Evolutionary conservation across 2,329 filamentous ascomycete species (phyloP).

Genomic region (Phyllosticta ampelicida): DNA sequence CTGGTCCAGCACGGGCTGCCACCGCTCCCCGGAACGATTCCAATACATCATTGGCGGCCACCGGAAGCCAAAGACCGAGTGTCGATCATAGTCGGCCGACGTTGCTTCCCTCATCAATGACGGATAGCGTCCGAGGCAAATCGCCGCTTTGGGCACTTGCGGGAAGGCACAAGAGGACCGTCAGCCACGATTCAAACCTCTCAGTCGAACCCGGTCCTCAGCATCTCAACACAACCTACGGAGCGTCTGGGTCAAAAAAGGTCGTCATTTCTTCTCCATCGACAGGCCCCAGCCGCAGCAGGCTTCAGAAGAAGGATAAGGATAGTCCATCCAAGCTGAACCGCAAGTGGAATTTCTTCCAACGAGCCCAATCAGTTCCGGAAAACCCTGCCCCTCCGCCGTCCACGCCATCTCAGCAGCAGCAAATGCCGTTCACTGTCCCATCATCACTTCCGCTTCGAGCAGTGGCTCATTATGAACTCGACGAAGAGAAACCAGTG

Average conservation of each 20-base stretch:
- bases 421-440: constrained; percentile 21
- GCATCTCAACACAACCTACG: not conserved
- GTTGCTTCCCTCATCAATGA: constrained; percentile 28
- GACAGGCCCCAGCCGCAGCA: not conserved
- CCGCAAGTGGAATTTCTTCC: constrained; percentile 50
- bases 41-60: not conserved
- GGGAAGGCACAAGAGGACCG: constrained; percentile 22
- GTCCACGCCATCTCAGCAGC: constrained; percentile 11
- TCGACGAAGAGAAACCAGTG: constrained; percentile 37
- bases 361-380: constrained; percentile 34
- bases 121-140: constrained; percentile 20
- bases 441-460: constrained; percentile 21
- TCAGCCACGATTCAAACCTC: constrained; percentile 1
- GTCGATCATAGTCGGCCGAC: constrained; percentile 18
- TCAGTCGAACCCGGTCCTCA: not conserved
- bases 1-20: constrained; percentile 11
- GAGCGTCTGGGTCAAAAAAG: not conserved
- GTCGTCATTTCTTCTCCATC: not conserved
- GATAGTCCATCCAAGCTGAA: constrained; percentile 25
- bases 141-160: constrained; percentile 19
- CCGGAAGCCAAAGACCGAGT: constrained; percentile 17
- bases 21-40: constrained; percentile 5
- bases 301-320: constrained; percentile 15
- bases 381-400: constrained; percentile 25
- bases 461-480: constrained; percentile 47